These are phyloP conservation scores for Yamadazyma epiphylla DNA, from an alignment of 1,139 yeast species.

Conservation along the genomic window DNA sequence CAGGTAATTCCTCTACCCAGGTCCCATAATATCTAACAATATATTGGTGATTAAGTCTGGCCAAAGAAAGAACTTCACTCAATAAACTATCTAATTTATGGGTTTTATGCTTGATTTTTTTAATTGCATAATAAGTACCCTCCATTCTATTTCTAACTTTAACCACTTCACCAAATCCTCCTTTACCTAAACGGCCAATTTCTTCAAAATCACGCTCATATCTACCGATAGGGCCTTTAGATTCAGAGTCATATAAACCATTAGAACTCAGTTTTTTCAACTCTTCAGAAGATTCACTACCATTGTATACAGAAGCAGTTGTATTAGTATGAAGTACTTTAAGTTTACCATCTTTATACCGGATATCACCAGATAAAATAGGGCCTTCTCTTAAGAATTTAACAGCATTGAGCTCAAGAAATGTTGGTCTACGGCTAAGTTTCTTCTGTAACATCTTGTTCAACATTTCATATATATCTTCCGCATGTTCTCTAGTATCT, in stretches of 20 bases:
- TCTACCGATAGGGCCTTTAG: slow-evolving; percentile 22
- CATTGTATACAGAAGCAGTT: background rate
- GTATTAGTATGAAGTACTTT: slow-evolving; percentile 1
- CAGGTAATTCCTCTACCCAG: slow-evolving; percentile 77
- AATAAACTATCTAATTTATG: slow-evolving; percentile 75
- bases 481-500: slow-evolving; percentile 27
- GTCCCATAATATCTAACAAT: slow-evolving; percentile 96
- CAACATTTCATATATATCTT: slow-evolving; percentile 59
- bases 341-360: slow-evolving; percentile 11
- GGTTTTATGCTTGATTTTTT: slow-evolving; percentile 81
- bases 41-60: slow-evolving; percentile 89
- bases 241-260: slow-evolving; percentile 1
- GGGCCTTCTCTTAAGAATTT: slow-evolving; percentile 75
- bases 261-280: background rate
- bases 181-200: slow-evolving; percentile 85
- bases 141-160: slow-evolving; percentile 90
- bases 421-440: slow-evolving; percentile 71
- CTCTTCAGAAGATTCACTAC: background rate
- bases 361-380: slow-evolving; percentile 16
- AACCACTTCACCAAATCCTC: slow-evolving; percentile 97
- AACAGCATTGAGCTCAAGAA: slow-evolving; percentile 79
- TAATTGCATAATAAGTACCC: slow-evolving; percentile 92
- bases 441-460: slow-evolving; percentile 61
- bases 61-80: slow-evolving; percentile 87
- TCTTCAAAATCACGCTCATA: slow-evolving; percentile 81